These are phyloP conservation scores for Aureobasidium sp. DNA, from an alignment of 2,329 filamentous ascomycete species.

Conservation along the genomic window DNA sequence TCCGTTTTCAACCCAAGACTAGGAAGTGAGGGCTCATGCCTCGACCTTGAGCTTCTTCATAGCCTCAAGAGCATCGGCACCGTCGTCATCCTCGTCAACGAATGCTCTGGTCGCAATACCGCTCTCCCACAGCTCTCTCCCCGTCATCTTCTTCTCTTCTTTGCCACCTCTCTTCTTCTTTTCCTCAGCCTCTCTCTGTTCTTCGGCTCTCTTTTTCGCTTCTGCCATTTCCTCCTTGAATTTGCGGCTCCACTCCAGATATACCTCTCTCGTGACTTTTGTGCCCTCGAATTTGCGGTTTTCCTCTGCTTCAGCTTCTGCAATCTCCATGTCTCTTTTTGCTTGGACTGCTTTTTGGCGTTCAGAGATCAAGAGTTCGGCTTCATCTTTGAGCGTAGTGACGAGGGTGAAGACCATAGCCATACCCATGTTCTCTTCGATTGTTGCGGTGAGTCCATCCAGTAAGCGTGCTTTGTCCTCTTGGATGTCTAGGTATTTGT, in stretches of 20 bases:
- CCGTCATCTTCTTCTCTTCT: constrained; percentile 73
- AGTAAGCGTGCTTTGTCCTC: constrained; percentile 73
- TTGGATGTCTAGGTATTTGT: constrained; percentile 70
- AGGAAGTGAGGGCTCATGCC: constrained; percentile 9
- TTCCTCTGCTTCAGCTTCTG: constrained; percentile 75
- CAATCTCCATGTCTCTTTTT: constrained; percentile 46
- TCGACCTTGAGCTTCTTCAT: constrained; percentile 65
- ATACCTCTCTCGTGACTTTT: constrained; percentile 77
- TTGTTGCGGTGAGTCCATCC: constrained; percentile 61
- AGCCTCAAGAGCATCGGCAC: constrained; percentile 51
- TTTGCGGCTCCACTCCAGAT: constrained; percentile 70
- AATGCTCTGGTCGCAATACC: constrained; percentile 52
- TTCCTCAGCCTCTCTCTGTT: constrained; percentile 66
- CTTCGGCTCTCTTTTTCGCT: constrained; percentile 46
- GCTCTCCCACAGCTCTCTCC: constrained; percentile 44
- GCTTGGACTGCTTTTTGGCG: constrained; percentile 59
- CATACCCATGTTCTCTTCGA: constrained; percentile 93
- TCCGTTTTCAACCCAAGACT: no score
- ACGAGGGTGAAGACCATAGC: constrained; percentile 94
- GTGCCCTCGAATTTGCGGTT: constrained; percentile 95
- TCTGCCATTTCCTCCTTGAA: constrained; percentile 81
- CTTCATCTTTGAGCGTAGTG: constrained; percentile 77
- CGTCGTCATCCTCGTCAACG: constrained; percentile 60
- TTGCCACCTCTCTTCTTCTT: constrained; percentile 40
- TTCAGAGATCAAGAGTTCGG: constrained; percentile 75